These are phyloP conservation scores for Thermochaetoides thermophila DNA, from an alignment of 495 filamentous ascomycete species.

Conservation along the genomic window DNA sequence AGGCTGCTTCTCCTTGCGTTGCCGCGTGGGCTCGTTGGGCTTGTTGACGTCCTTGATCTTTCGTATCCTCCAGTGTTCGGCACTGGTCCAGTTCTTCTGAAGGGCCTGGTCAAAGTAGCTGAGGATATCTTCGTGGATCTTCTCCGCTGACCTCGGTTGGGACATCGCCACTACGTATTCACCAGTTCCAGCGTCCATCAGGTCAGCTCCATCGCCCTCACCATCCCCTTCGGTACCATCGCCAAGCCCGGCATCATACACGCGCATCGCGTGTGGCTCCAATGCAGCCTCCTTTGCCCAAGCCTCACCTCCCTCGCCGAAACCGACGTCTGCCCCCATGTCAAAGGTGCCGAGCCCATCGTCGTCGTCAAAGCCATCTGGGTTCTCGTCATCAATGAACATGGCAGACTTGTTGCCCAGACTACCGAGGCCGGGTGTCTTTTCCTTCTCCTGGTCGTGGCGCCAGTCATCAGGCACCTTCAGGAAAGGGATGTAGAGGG, in stretches of 20 bases:
- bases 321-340: constrained; percentile 46
- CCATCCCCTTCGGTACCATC: constrained; percentile 36
- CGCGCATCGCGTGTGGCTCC: constrained; percentile 46
- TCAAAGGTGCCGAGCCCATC: constrained; percentile 68
- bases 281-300: constrained; percentile 57
- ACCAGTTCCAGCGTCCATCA: constrained; percentile 40
- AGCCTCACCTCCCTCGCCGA: constrained; percentile 61
- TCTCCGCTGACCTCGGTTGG: constrained; percentile 40
- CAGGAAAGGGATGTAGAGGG: constrained; percentile 79
- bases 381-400: constrained; percentile 71
- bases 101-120: constrained; percentile 93
- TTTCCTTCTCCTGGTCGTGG: constrained; percentile 44
- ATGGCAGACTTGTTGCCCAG: constrained; percentile 59
- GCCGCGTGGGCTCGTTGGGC: constrained; percentile 36
- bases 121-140: constrained; percentile 79
- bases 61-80: constrained; percentile 94
- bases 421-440: constrained; percentile 31
- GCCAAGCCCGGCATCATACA: constrained; percentile 40
- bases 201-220: constrained; percentile 47
- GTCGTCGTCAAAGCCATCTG: constrained; percentile 67
- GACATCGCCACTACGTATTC: constrained; percentile 61
- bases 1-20: constrained; percentile 85
- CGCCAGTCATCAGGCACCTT: constrained; percentile 79
- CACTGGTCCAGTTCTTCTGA: constrained; percentile 95
- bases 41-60: constrained; percentile 77